Percentiles rank a stretch among this genome's conserved stretches.
Conservation (phyloP, 805 yeast genomes). For the Metschnikowia aberdeeniae region DNA sequence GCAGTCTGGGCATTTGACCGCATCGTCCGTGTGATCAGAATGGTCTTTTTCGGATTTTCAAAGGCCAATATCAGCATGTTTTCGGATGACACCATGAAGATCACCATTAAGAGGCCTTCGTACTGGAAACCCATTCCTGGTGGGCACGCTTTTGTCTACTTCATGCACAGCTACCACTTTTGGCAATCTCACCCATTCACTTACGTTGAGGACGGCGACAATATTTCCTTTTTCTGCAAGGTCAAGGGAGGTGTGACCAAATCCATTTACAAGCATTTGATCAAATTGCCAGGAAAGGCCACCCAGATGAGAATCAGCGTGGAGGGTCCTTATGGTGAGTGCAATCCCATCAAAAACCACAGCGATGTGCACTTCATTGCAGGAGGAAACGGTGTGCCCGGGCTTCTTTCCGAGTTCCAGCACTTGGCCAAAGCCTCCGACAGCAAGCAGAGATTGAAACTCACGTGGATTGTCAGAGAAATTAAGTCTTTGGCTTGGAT, state of each 20-base stretch:
- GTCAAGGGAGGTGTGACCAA: constrained; percentile 37
- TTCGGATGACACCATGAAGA: constrained; percentile 44
- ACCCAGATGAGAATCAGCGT: constrained; percentile 29
- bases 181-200: constrained; percentile 72
- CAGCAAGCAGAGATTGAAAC: constrained; percentile 15
- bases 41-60: constrained; percentile 33
- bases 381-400: constrained; percentile 76
- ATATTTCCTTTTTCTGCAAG: constrained; percentile 30
- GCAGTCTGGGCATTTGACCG: constrained; percentile 60
- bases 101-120: constrained; percentile 45
- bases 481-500: constrained; percentile 24
- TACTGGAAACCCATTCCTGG: constrained; percentile 53
- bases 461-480: constrained; percentile 26
- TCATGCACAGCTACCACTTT: constrained; percentile 46
- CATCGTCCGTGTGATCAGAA: constrained; percentile 27
- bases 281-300: constrained; percentile 25
- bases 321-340: constrained; percentile 72
- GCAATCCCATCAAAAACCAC: constrained; percentile 45
- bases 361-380: constrained; percentile 58
- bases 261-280: constrained; percentile 25
- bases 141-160: constrained; percentile 52
- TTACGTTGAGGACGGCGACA: constrained; percentile 14
- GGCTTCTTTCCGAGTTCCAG: constrained; percentile 39
- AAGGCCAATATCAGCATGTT: constrained; percentile 31
- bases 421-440: constrained; percentile 20